Base-by-base conservation (phyloP, 495 filamentous ascomycete genomes). In the Xylaria grammica region DNA sequence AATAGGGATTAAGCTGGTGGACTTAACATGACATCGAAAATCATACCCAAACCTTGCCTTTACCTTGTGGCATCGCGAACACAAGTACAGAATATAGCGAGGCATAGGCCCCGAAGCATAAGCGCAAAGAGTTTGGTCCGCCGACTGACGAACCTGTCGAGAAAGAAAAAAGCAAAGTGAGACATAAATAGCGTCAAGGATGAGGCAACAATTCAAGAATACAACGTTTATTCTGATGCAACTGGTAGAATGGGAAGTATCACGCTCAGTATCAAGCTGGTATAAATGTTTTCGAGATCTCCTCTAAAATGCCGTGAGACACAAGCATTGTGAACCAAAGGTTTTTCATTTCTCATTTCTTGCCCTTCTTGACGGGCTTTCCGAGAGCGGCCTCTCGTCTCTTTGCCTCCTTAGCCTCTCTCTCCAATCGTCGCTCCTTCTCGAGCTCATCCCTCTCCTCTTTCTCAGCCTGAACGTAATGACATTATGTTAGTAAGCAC, bases 361-460 rank as follows among this genome's bases (percentile, higher is more conserved):
- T 69, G 34, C 62, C 65, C 60, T 78, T 81, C 73, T 77, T 78
- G 24, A 49, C 58, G 27, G 66, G 66, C 59, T 76, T 77, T 17
- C 80, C 79, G 54, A 80, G 54, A 22, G 79, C 81, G 17, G 75
- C 78, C 68, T 82, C 77, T 82, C 93, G 84, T 87, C 86, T 84
- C 94, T 94, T 79, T 83, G 84, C 74, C 77, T 88, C 69, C 68
- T 74, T 82, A 2, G 81, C 81, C 36, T 82, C 81, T 30, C 84
- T 78, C 76, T 85, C 79, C 13, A 73, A 71, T 72, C 68, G 77
- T 70, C 80, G 80, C 0, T 70, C 80, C 71, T 83, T 83, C 38
- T 87, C 85, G 50, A 80, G 73, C 27, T 85, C 88, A 11, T 89
- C 87, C 65, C 80, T 84, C 78, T 92, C 90, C 68, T 91, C 89